phyloP scores from a whole-genome alignment of 106 monocot genomes.

The Dendrobium huoshanense region DNA sequence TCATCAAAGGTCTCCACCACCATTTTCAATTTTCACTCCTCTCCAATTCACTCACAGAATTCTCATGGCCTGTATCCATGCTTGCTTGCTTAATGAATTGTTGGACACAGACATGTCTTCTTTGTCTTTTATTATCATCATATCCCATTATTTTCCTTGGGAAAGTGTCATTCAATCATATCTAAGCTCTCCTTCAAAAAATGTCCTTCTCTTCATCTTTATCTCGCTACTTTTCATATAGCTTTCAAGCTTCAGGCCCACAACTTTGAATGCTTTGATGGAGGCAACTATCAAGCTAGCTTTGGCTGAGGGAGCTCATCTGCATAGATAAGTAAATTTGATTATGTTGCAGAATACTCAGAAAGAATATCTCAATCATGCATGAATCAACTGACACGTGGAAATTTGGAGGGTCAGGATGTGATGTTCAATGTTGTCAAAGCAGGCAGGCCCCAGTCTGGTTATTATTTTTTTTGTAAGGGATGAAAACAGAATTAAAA shows the following conservation, averaged over 20 bases:
- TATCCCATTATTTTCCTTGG: too few relatives aligned
- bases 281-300: neutral
- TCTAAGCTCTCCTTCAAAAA: neutral
- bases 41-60: neutral
- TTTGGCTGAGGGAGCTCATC: neutral
- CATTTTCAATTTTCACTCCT: neutral
- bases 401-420: too few relatives aligned
- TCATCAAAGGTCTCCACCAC: neutral
- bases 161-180: neutral
- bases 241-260: neutral
- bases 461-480: too few relatives aligned
- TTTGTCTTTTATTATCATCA: conserved; percentile 1
- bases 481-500: too few relatives aligned
- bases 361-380: too few relatives aligned
- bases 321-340: too few relatives aligned
- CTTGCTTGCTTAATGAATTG: neutral
- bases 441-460: too few relatives aligned
- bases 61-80: neutral
- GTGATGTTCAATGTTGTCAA: too few relatives aligned
- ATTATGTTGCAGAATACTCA: too few relatives aligned
- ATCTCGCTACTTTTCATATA: neutral
- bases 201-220: neutral
- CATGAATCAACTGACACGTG: too few relatives aligned
- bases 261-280: neutral
- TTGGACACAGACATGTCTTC: neutral